Conservation (phyloP, 2,329 filamentous ascomycete genomes). For the Hypoxylon rubiginosum region DNA sequence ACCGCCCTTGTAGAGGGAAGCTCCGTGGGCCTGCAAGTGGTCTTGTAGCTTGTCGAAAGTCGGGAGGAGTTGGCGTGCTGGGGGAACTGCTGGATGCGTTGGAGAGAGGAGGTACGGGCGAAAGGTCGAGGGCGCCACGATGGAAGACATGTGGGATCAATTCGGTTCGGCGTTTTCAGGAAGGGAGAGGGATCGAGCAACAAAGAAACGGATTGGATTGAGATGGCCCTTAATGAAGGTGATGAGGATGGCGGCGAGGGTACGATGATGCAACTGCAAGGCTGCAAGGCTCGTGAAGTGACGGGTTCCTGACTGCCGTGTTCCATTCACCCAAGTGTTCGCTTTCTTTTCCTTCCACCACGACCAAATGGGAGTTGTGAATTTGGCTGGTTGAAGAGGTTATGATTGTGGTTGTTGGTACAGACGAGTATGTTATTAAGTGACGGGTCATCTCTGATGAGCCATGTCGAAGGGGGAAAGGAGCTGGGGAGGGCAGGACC, state of each 20-base stretch:
- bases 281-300: slow-evolving; percentile 24
- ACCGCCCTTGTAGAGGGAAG: slow-evolving; percentile 54
- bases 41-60: slow-evolving; percentile 43
- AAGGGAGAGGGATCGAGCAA: slow-evolving; percentile 14
- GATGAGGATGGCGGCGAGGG: slow-evolving; percentile 17
- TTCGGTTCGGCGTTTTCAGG: slow-evolving; percentile 19
- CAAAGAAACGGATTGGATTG: slow-evolving; percentile 22
- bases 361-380: slow-evolving; percentile 7
- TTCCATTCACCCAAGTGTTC: slow-evolving; percentile 32
- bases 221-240: slow-evolving; percentile 18
- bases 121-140: slow-evolving; percentile 43
- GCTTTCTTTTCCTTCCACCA: slow-evolving; percentile 19
- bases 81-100: slow-evolving; percentile 37
- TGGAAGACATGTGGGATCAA: slow-evolving; percentile 52
- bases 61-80: slow-evolving; percentile 37
- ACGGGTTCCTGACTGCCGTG: slow-evolving; percentile 33
- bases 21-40: slow-evolving; percentile 42
- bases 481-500: slow-evolving; percentile 25
- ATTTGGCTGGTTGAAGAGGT: slow-evolving; percentile 17
- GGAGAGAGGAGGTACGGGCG: slow-evolving; percentile 49
- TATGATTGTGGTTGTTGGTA: no score
- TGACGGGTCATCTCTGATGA: slow-evolving; percentile 46
- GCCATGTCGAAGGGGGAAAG: slow-evolving; percentile 43
- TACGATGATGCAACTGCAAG: slow-evolving; percentile 8
- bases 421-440: slow-evolving; percentile 33